Conservation (phyloP, 352 stramenopile species). For the Pythium dissimile region DNA sequence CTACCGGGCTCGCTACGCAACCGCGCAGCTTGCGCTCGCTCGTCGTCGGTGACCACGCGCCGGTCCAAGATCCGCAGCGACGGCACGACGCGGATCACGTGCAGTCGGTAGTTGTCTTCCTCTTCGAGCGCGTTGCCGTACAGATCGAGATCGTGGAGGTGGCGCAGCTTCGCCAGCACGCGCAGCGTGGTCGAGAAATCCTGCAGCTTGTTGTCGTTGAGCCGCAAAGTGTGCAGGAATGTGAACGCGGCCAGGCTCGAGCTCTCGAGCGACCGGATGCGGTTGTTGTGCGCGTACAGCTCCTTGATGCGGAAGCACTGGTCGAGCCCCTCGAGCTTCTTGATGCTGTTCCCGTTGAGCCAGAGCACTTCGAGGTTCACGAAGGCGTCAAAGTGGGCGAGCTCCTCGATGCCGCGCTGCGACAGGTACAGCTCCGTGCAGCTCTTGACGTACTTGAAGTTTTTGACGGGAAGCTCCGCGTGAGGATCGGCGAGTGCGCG, state of each 20-base stretch:
- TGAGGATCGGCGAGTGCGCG: constrained; percentile 53
- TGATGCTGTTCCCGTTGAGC: constrained; percentile 86
- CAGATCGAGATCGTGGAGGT: constrained; percentile 59
- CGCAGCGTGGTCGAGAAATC: constrained; percentile 41
- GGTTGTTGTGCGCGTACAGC: constrained; percentile 88
- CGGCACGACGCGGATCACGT: constrained; percentile 53
- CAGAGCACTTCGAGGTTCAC: constrained; percentile 88
- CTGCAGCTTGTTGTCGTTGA: constrained; percentile 56
- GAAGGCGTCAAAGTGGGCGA: constrained; percentile 84
- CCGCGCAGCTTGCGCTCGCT: constrained; percentile 21
- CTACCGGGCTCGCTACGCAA: constrained; percentile 16
- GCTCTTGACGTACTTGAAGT: constrained; percentile 90
- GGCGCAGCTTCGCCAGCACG: constrained; percentile 30
- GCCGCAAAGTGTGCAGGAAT: constrained; percentile 51
- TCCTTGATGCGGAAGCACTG: constrained; percentile 86
- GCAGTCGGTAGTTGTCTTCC: constrained; percentile 71
- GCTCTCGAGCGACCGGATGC: constrained; percentile 46
- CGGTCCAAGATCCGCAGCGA: constrained; percentile 64
- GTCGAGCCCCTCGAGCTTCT: constrained; percentile 65
- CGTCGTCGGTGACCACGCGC: constrained; percentile 51
- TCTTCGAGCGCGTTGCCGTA: constrained; percentile 65
- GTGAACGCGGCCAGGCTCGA: constrained; percentile 62
- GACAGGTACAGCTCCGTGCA: constrained; percentile 86
- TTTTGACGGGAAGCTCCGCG: constrained; percentile 80
- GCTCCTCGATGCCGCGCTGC: constrained; percentile 67